These are phyloP conservation scores for Ganoderma sp. DNA, from an alignment of 1,284 basidiomycete species.

Conservation along the genomic window DNA sequence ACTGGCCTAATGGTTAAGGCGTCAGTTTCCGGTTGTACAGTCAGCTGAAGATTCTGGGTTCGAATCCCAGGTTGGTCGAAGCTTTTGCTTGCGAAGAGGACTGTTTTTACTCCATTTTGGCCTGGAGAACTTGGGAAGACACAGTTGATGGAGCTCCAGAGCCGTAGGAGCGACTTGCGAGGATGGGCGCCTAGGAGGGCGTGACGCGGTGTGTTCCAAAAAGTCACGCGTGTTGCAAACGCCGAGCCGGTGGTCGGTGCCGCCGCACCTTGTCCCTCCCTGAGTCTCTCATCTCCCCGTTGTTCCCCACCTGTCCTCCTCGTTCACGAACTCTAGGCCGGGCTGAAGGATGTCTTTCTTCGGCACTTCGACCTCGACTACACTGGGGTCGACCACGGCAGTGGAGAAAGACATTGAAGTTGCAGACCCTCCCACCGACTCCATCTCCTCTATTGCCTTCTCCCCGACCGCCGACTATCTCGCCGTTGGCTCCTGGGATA, in stretches of 20 bases:
- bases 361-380: slow-evolving; percentile 39
- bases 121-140: no score
- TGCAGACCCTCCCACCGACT: slow-evolving; percentile 72
- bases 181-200: neutral
- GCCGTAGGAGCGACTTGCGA: no score
- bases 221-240: slow-evolving; percentile 19
- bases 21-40: slow-evolving; percentile 46
- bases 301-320: neutral
- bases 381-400: slow-evolving; percentile 36
- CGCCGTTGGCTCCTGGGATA: slow-evolving; percentile 82
- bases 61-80: slow-evolving; percentile 57
- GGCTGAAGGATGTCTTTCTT: slow-evolving; percentile 49
- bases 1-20: slow-evolving; percentile 36
- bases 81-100: neutral
- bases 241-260: slow-evolving; percentile 2
- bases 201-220: slow-evolving; percentile 13
- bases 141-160: no score
- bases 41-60: slow-evolving; percentile 59
- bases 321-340: neutral
- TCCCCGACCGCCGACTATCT: slow-evolving; percentile 70
- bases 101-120: neutral
- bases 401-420: slow-evolving; percentile 78
- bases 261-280: neutral
- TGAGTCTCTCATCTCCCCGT: slow-evolving; percentile 4
- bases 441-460: slow-evolving; percentile 75